Base-by-base conservation (phyloP, 768 basidiomycete genomes). In the Suillus americanus region DNA sequence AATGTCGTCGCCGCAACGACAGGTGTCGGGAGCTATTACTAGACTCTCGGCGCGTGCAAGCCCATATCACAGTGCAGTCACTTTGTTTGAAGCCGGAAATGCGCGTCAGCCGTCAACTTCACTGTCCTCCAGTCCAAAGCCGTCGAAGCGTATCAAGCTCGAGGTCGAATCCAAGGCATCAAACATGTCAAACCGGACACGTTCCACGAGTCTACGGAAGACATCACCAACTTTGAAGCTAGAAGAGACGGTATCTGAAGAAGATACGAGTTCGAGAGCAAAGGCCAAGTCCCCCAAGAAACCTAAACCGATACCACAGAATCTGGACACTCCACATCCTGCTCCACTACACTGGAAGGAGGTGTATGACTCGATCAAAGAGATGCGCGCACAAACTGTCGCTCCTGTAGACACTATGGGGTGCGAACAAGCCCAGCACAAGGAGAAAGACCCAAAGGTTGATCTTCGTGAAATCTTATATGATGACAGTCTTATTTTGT, bases 391-490 rank as follows among this genome's bases (percentile, higher is more conserved):
- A 23, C 79, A 79, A 13, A 84, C 89, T 28, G 78, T 85, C 0
- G 95, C 96, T 0, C 95, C 97, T 0, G 97, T 97, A 1, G 97
- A 99, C 71, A 92, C 89, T 0, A 93, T 95, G 92, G 94, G 94
- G 1, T 94, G 94, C 69, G 87, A 91, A 57, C 83, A 83, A 63
- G 89, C 90, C 0, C 88, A 92, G 65, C 70, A 71, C 59, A 81
- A 83, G 50, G 90, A 91, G 69, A 75, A 70, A 9, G 86, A 90
- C 57, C 89, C 89, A 10, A 88, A 85, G 82, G 92, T 90, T 59
- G 33, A 74, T 63, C 46, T 40, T 74, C 54, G 30, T 45, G n/a
- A 20, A 25, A n/a, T 35, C 28, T 43, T 14, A 55, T 43, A 16
- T 8, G 37, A 28, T 43, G 38, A 50, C 30, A 12, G 35, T 54